These are phyloP conservation scores for Trametes coccinea DNA, from an alignment of 768 basidiomycete genomes.

Conservation along the genomic window DNA sequence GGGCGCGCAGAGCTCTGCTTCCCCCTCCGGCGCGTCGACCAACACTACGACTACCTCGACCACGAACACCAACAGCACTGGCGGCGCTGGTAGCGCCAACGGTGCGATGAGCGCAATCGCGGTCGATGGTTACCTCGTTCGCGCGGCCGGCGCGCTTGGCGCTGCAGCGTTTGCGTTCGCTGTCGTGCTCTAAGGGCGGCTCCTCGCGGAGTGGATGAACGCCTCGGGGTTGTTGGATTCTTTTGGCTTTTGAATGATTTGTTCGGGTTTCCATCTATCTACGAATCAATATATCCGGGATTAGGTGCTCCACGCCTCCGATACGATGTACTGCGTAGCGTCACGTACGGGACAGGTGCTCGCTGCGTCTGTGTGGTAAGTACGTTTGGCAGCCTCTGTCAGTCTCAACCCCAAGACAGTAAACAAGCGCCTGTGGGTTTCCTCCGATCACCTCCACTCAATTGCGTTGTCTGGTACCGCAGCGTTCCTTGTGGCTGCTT, in stretches of 20 bases:
- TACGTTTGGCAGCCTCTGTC: no score
- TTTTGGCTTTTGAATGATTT: neutral
- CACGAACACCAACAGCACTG: slow-evolving; percentile 1
- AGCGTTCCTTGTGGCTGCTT: no score
- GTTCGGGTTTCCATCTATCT: neutral
- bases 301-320: neutral
- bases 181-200: slow-evolving; percentile 20
- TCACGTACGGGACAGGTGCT: no score
- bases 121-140: slow-evolving; percentile 18
- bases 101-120: slow-evolving; percentile 19
- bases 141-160: slow-evolving; percentile 25
- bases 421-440: no score
- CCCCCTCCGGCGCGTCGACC: neutral
- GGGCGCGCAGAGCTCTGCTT: slow-evolving; percentile 2
- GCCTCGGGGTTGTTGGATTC: neutral
- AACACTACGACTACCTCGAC: neutral
- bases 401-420: no score
- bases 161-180: slow-evolving; percentile 28
- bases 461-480: no score
- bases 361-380: no score
- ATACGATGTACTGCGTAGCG: no score
- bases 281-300: slow-evolving; percentile 7
- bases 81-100: slow-evolving; percentile 10
- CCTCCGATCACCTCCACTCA: no score
- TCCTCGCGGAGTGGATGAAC: neutral